A percentile compares a stretch with the other conserved stretches of the same genome.
Conservation (phyloP, 371 early-diverging fungal genomes). For the Rhizopus arrhizus region DNA sequence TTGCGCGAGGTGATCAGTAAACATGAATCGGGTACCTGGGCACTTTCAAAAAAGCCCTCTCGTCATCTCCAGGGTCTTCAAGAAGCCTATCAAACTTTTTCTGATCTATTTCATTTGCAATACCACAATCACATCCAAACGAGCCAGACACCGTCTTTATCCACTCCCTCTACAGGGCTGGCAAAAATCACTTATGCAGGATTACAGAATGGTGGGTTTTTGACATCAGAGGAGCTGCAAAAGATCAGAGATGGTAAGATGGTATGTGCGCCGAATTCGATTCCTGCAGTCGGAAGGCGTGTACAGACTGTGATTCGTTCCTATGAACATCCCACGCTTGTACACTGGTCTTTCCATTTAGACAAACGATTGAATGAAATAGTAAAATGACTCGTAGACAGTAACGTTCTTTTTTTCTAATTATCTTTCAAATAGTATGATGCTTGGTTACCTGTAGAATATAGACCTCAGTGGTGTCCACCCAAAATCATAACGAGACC, state of each 20-base stretch:
- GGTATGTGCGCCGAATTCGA: constrained; percentile 10
- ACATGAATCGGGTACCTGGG: background rate
- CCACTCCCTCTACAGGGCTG: background rate
- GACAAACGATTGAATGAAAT: constrained; percentile 6
- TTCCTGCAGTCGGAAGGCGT: constrained; percentile 12
- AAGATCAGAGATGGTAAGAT: constrained; percentile 8
- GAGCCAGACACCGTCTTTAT: background rate
- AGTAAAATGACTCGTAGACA: background rate
- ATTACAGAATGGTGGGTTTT: constrained; percentile 1
- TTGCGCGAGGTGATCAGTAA: background rate
- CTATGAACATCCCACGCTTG: constrained; percentile 9
- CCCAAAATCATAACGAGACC: background rate
- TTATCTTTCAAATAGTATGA: constrained; percentile 7
- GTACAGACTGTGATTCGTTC: constrained; percentile 14
- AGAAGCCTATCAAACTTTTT: background rate
- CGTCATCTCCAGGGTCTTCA: background rate
- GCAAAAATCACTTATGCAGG: background rate
- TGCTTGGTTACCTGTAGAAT: background rate
- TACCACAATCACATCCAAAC: background rate
- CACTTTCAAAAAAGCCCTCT: background rate
- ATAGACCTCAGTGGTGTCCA: constrained; percentile 6
- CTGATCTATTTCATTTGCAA: background rate
- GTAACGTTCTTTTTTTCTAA: background rate
- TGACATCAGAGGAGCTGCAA: constrained; percentile 14
- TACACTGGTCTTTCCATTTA: constrained; percentile 7